These are phyloP conservation scores for Arachis stenosperma DNA, from an alignment of 306 rosid species.

Conservation along the genomic window DNA sequence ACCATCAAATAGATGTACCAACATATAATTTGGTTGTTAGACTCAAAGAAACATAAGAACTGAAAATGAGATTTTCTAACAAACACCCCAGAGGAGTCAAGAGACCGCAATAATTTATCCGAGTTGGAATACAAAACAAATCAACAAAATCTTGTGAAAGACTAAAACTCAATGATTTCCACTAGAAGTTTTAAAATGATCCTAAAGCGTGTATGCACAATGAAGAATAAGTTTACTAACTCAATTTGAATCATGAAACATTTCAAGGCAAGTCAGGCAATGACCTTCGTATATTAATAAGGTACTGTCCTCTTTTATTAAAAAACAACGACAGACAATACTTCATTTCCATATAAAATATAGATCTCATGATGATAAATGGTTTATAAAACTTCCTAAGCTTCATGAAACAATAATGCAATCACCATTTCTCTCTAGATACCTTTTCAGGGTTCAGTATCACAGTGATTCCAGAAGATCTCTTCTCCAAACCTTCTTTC, in stretches of 20 bases:
- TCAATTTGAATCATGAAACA: background rate
- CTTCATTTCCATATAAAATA: slow-evolving; percentile 3
- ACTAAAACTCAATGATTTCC: slow-evolving; percentile 2
- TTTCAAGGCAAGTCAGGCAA: background rate
- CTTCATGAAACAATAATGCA: background rate
- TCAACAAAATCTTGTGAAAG: background rate
- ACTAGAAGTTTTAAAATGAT: background rate
- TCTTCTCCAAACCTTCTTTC: slow-evolving; percentile 62
- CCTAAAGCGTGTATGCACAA: background rate
- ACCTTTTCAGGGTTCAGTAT: slow-evolving; percentile 79
- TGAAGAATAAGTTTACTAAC: background rate
- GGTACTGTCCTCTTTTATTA: background rate
- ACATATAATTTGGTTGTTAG: background rate
- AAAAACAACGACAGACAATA: background rate
- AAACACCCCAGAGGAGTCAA: too few relatives aligned
- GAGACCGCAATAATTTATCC: too few relatives aligned
- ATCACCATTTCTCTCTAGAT: slow-evolving; percentile 20
- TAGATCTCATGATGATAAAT: background rate
- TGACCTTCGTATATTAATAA: background rate
- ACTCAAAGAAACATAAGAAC: background rate
- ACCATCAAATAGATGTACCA: too few relatives aligned
- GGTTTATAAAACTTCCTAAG: background rate
- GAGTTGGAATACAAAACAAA: too few relatives aligned
- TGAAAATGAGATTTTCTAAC: too few relatives aligned
- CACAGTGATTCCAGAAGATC: slow-evolving; percentile 55